Base-by-base conservation (phyloP, 1,284 basidiomycete species). In the Meira miltonrushii region DNA sequence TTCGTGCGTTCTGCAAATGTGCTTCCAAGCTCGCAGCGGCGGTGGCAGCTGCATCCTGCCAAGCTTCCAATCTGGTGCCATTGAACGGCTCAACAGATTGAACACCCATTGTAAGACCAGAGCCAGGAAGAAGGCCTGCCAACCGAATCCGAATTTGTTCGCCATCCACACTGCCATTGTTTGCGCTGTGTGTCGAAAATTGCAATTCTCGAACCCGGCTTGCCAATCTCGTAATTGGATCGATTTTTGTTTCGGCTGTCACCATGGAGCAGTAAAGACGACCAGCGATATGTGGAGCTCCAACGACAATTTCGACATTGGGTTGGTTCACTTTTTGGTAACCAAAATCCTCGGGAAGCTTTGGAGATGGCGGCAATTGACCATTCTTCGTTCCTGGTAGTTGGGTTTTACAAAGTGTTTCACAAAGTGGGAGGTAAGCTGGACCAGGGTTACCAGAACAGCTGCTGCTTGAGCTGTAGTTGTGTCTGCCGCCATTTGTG, bases 211-310 rank as follows among this genome's bases (percentile, higher is more conserved):
- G 43, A 4, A 17, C 21, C 12, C 23, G 17, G 7, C 46, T 48
- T 48, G 8, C 46, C 37, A 53, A 8, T 15, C 15, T 53, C 5
- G 23, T 11, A 7, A 41, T 28, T 17, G 19, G 4, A 2, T 53
- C 38, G 38, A 39, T 28, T 28, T 40, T 23, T 39, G 12, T 19
- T 53, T n/a, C 49, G 8, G 28, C n/a, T n/a, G 28, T 33, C 3
- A 33, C 55, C 3, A 49, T 23, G 8, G 44, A 49, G 40, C 40
- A 49, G 41, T 43, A 56, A 2, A 56, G 1, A 15, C 55, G 43
- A 25, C 55, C 55, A n/a, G 55, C 55, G 3, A 56, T 13, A 21
- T 56, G 55, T 39, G 6, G 10, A 15, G 47, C 17, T 6, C 41
- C 6, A 28, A 40, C 49, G 2, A 47, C 44, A 11, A 56, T 23